Evolutionary conservation across 2,329 filamentous ascomycete genomes (phyloP), one percentile per base, ranked within the genome.

Genomic region (Salinomyces thailandicus): DNA sequence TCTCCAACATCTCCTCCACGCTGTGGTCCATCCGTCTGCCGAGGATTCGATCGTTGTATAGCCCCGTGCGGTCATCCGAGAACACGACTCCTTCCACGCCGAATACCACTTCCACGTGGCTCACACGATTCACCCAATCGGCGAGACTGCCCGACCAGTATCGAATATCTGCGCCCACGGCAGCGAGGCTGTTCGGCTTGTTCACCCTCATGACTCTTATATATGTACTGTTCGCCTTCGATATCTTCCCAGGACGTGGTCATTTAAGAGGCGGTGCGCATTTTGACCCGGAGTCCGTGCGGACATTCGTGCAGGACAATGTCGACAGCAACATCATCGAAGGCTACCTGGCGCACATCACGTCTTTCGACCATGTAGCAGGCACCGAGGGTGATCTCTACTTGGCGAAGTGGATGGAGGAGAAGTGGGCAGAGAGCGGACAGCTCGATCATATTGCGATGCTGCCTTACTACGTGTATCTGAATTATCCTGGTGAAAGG

Each of bases 381-480:
- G 91, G 91, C n/a, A 93, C 86, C 3, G 81, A 94, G 63, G 91
- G 91, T 32, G 89, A 93, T 62, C 86, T 81, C 51, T 83, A 81
- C 31, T 70, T 93, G 37, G 89, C 85, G 5, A 74, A 85, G 64
- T 93, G 87, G 67, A 76, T 95, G 37, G 73, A 87, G 59, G 77
- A 77, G 51, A 73, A 81, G 58, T 94, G 95, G 60, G 71, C 71
- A 34, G 78, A 79, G 31, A 73, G 75, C 3, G 52, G 48, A 2
- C 9, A 11, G 6, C 17, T 33, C 15, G 86, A 94, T 49, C 69
- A 80, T 39, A 78, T 93, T 17, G 64, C 68, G 33, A 70, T 85
- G 52, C 81, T 93, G 51, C 75, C 85, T 44, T 69, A 62, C 42
- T 59, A 57, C 50, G 87, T 93, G 12, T 96, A 95, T 57, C 66